Evolutionary conservation across 352 stramenopile genomes (phyloP), one percentile per base, ranked within the genome.

Genomic region (Globisporangium abappressorium): DNA sequence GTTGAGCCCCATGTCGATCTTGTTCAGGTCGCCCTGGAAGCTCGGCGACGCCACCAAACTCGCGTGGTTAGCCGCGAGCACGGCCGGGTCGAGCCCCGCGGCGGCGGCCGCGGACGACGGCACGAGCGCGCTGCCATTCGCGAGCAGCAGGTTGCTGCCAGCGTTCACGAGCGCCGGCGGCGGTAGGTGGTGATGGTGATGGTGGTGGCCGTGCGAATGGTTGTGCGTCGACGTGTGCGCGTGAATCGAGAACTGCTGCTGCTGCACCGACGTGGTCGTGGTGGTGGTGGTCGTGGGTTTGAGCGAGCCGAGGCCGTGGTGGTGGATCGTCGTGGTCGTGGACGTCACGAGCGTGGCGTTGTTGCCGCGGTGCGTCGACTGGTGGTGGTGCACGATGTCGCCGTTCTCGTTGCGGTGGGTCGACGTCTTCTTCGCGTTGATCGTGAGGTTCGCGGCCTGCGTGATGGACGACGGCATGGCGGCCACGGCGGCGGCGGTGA

Each of bases 21-120:
- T 91, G 55, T 93, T 88, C 36, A 94, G 67, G 72, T 93, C 85
- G 55, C 83, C 81, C 70, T 94, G 84, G 68, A 93, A 95, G 38
- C 72, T 89, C 24, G 83, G 64, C 24, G 81, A 90, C 15, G 78
- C 76, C 20, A 74, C 76, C 15, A 88, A 60, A 22, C 51, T 77
- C 34, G 72, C 65, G 18, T 70, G 41, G 49, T 64, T 65, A 15
- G 58, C 62, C 5, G 70, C 57, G 1, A 60, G 47, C 2, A 71
- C 59, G 15, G 77, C 56, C 20, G 76, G 73, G 51, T 90, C 81
- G 30, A 79, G 34, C n/a, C 64, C 66, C 18, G 20, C 30, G 11
- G 46, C 34, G 14, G 38, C 41, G 9, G 56, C 22, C 0, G 62
- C 53, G 20, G 62, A 61, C 26, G 72, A 65, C 24, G 64, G 64